phyloP scores from a whole-genome alignment of 768 basidiomycete species.

The Termitomyces sp. region DNA sequence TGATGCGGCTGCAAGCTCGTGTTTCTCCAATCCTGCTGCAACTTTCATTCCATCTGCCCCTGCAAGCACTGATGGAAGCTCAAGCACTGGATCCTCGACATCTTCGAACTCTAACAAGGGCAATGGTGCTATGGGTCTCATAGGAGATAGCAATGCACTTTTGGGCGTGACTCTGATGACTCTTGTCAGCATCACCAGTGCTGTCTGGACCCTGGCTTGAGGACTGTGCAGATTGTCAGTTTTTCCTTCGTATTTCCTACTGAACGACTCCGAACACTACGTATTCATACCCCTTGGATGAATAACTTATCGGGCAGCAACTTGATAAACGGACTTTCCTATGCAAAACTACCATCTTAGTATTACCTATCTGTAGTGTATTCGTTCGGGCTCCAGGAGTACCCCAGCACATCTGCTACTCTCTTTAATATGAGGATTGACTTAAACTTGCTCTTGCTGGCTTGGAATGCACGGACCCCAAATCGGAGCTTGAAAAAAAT shows the following conservation, averaged over 20 bases:
- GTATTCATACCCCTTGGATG: not conserved
- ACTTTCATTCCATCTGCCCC: slow-evolving; percentile 60
- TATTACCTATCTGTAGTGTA: slow-evolving; percentile 13
- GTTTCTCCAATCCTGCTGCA: slow-evolving; percentile 58
- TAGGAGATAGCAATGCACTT: slow-evolving; percentile 28
- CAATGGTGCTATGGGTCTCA: slow-evolving; percentile 17
- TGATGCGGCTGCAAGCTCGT: slow-evolving; percentile 58
- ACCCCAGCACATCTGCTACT: slow-evolving; percentile 10
- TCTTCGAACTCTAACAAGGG: slow-evolving; percentile 14
- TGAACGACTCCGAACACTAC: not conserved
- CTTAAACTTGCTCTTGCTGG: not conserved
- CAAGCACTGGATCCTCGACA: slow-evolving; percentile 15
- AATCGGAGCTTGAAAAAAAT: slow-evolving; percentile 17
- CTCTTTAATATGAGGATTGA: slow-evolving; percentile 9
- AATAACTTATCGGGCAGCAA: not conserved
- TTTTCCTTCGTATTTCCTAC: not conserved
- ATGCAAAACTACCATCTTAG: slow-evolving; percentile 8
- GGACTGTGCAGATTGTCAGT: not conserved
- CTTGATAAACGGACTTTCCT: slow-evolving; percentile 11
- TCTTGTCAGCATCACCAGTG: slow-evolving; percentile 35
- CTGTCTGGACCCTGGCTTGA: slow-evolving; percentile 40
- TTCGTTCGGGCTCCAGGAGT: slow-evolving; percentile 10
- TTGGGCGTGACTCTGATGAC: slow-evolving; percentile 32
- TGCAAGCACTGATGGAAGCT: slow-evolving; percentile 21
- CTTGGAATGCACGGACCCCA: slow-evolving; percentile 15